These are phyloP conservation scores for Ilyonectria robusta DNA, from an alignment of 2,329 filamentous ascomycete species.

Conservation along the genomic window DNA sequence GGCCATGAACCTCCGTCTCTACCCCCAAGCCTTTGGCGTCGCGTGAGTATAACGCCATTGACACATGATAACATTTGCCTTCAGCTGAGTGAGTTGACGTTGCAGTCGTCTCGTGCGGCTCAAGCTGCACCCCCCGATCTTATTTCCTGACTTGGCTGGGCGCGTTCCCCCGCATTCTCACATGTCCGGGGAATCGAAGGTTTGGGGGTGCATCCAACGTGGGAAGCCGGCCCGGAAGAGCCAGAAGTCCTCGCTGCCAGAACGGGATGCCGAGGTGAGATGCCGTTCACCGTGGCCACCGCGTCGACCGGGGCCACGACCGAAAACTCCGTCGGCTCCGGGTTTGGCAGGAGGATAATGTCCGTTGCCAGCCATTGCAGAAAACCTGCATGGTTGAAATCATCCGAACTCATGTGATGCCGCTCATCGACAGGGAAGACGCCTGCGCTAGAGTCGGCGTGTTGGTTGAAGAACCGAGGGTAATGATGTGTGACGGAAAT, in stretches of 20 bases:
- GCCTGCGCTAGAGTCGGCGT: not conserved
- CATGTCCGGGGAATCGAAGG: conserved; percentile 11
- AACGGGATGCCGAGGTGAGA: conserved; percentile 4
- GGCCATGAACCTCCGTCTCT: not conserved
- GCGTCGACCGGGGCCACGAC: conserved; percentile 3
- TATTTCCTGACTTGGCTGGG: conserved; percentile 10
- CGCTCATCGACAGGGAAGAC: not conserved
- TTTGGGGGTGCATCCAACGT: not conserved
- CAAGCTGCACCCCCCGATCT: conserved; percentile 19
- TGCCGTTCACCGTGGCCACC: conserved; percentile 3
- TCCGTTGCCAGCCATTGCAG: not conserved
- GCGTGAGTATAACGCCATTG: not conserved
- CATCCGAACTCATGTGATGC: not conserved
- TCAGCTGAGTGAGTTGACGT: conserved; percentile 6
- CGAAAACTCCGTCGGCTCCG: conserved; percentile 17
- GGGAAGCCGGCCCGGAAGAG: conserved; percentile 24
- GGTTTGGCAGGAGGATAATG: not conserved
- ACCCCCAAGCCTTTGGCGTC: not conserved
- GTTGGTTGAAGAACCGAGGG: conserved; percentile 3
- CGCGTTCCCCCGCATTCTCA: conserved; percentile 25
- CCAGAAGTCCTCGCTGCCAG: not conserved
- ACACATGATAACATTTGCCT: conserved; percentile 4
- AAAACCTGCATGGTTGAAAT: not conserved
- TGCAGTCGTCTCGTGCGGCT: conserved; percentile 16
- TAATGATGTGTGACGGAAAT: conserved; percentile 14